Evolutionary conservation across 108 stramenopile species (phyloP).

Genomic region (Pseudonitzschia delicatissima): DNA sequence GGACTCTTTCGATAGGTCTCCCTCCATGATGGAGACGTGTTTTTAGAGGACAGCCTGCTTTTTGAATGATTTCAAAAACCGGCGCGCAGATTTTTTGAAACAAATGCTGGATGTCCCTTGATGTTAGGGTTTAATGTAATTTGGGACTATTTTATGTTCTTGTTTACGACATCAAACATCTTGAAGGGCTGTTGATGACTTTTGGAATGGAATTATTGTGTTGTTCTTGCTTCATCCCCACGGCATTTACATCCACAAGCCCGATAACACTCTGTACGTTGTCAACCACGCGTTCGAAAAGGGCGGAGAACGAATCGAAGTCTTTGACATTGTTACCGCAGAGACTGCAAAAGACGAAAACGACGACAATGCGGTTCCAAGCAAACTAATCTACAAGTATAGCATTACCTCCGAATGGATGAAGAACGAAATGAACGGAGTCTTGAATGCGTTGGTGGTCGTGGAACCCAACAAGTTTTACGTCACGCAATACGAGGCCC

Average conservation of each 20-base stretch:
- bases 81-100: no score
- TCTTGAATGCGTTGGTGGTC: background rate
- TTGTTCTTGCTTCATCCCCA: no score
- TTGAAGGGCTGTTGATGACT: no score
- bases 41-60: no score
- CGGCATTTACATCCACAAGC: conserved; percentile 4
- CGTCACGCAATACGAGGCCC: conserved; percentile 2
- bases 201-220: no score
- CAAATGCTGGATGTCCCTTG: no score
- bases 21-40: no score
- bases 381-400: background rate
- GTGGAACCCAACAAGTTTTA: conserved; percentile 9
- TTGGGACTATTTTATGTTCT: no score
- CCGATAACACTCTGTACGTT: conserved; percentile 5
- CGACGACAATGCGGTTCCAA: background rate
- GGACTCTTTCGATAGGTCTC: no score
- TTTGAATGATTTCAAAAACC: no score
- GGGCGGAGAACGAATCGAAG: conserved; percentile 4
- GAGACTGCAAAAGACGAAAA: background rate
- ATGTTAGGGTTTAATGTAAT: no score
- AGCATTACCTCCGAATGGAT: conserved; percentile 10
- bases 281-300: conserved; percentile 6
- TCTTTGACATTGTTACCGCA: background rate
- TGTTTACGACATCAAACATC: no score
- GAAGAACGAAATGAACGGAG: conserved; percentile 8